These are phyloP conservation scores for Kwoniella newhampshirensis DNA, from an alignment of 768 basidiomycete genomes.

Conservation along the genomic window DNA sequence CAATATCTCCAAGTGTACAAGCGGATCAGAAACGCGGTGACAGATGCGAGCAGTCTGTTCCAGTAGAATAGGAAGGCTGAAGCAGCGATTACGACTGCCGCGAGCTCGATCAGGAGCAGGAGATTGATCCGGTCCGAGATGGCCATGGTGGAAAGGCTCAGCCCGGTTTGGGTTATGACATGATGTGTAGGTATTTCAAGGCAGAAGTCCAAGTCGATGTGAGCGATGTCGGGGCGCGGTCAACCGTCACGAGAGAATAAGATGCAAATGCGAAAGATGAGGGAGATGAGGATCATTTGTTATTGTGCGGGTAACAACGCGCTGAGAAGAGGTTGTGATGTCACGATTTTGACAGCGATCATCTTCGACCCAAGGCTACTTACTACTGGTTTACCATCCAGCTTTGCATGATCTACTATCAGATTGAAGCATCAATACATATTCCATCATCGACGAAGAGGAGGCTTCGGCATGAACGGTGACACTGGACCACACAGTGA, in stretches of 20 bases:
- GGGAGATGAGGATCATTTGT: neutral
- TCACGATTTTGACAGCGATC: neutral
- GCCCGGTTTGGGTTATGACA: neutral
- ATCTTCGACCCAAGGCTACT: too few relatives aligned
- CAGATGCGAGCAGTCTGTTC: conserved; percentile 75
- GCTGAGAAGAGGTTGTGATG: conserved; percentile 1
- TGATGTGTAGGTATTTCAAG: neutral
- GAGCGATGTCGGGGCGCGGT: neutral
- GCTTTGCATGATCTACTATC: too few relatives aligned
- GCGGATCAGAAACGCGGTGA: conserved; percentile 68
- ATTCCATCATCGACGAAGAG: too few relatives aligned
- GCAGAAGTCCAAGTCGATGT: neutral
- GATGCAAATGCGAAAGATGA: neutral
- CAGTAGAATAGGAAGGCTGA: conserved; percentile 78
- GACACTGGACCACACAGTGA: neutral
- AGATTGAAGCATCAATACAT: too few relatives aligned
- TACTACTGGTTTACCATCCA: too few relatives aligned
- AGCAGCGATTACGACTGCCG: conserved; percentile 49
- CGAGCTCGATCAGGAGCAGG: conserved; percentile 46
- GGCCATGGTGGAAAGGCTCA: conserved; percentile 19
- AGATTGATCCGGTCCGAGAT: conserved; percentile 30
- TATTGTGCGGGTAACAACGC: neutral
- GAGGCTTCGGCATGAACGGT: conserved; percentile 20
- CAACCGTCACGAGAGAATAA: neutral
- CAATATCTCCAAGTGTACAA: conserved; percentile 74